Percentiles rank a stretch among this genome's conserved stretches.
These are phyloP conservation scores for Aspergillus arachidicola DNA, from an alignment of 2,329 filamentous ascomycete species.

Conservation along the genomic window DNA sequence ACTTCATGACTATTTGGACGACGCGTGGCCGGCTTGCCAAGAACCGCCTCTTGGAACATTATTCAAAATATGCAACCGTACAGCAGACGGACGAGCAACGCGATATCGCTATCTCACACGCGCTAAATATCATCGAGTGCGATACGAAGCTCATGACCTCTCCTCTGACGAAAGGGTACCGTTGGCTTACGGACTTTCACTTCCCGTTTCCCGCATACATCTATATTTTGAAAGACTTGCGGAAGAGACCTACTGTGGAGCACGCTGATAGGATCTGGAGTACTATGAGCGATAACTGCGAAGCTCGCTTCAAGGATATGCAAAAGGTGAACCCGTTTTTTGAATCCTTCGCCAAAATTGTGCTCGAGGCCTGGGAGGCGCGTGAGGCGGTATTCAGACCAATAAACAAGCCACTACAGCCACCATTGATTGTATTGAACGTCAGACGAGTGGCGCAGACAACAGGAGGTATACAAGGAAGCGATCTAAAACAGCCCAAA, in stretches of 20 bases:
- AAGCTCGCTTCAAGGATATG: conserved; percentile 32
- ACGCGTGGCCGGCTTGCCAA: conserved; percentile 52
- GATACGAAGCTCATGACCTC: conserved; percentile 51
- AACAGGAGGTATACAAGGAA: not conserved
- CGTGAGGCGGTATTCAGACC: conserved; percentile 24
- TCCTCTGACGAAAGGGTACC: conserved; percentile 43
- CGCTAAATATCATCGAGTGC: conserved; percentile 46
- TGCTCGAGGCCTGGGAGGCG: conserved; percentile 48
- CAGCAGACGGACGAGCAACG: conserved; percentile 32
- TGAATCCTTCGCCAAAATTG: conserved; percentile 36
- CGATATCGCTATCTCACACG: conserved; percentile 33
- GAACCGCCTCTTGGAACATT: conserved; percentile 53
- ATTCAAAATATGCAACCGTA: conserved; percentile 31
- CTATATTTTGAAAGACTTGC: conserved; percentile 48
- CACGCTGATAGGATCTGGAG: conserved; percentile 46
- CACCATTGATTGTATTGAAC: conserved; percentile 33
- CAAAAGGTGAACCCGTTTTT: conserved; percentile 27
- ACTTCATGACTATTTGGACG: conserved; percentile 53
- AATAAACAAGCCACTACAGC: conserved; percentile 13
- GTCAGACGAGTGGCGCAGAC: conserved; percentile 22
- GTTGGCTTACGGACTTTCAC: conserved; percentile 47
- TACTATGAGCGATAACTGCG: conserved; percentile 50
- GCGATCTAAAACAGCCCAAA: not conserved
- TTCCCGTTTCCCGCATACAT: conserved; percentile 56
- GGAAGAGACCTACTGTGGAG: conserved; percentile 33